Evolutionary conservation across 2,329 filamentous ascomycete genomes (phyloP), one percentile per base, ranked within the genome.

Genomic region (Xenoacremonium recifei): DNA sequence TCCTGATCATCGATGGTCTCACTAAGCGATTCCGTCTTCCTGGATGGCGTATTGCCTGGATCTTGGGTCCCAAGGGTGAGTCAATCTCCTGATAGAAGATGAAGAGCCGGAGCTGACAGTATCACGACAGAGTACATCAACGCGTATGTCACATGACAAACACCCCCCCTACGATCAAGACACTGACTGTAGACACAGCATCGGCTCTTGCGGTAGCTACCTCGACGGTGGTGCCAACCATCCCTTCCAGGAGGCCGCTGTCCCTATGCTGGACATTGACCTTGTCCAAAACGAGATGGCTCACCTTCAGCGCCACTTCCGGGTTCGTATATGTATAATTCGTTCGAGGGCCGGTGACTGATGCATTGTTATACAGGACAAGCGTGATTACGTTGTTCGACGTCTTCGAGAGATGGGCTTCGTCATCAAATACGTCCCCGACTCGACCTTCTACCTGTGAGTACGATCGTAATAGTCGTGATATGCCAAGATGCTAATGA

Each of bases 21-120:
- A 97, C 92, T 56, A 97, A 97, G 79, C 87, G 92, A 48, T 97
- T 97, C 79, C 85, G 92, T 54, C 82, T 97, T 21, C 92, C 92
- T 2, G 92, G 92, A 48, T 97, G 92, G 90, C 87, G 92, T 63
- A 91, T 97, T 32, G 91, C 92, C 6, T 97, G 92, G 92, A 90
- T 97, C 54, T 66, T 97, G 41, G 92, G 92, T 2, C 92, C 92
- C 52, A 96, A 96, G 74, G 68, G 67, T 70, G 57, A 56, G 66
- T 43, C 4, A 21, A 21, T 12, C 16, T 25, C 12, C 4, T 18
- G 9, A 16, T n/a, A n/a, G n/a, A n/a, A n/a, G n/a, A n/a, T 13
- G 13, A 10, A 34, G 23, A 6, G 21, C 15, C 15, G 3, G 35
- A 17, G 27, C 49, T 58, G 49, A 56, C 30, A 1, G n/a, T 37